A percentile compares a stretch with the other conserved stretches of the same genome.
These are phyloP conservation scores for Agarophyton chilense DNA, from an alignment of 23 red algal species.

Conservation along the genomic window DNA sequence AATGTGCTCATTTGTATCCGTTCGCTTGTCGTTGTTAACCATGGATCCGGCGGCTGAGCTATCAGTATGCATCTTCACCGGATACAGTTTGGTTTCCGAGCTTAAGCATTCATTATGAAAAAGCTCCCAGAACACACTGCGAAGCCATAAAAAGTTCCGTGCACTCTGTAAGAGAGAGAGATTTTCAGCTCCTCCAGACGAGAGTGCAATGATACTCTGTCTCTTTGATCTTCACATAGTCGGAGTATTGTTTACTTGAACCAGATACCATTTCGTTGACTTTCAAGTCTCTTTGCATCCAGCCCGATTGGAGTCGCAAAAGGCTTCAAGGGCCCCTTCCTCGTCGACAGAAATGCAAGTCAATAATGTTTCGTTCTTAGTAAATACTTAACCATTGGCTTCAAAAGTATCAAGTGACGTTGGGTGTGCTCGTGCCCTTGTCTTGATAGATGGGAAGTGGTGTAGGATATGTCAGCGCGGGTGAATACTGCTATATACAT, in stretches of 20 bases:
- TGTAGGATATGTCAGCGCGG: no score
- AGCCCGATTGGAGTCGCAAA: no score
- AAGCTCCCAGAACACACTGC: neutral
- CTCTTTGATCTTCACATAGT: neutral
- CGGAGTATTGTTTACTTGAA: no score
- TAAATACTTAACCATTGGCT: no score
- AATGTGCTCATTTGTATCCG: neutral
- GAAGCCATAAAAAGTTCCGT: neutral
- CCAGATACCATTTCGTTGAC: no score
- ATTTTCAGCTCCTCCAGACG: neutral
- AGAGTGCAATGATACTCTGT: neutral
- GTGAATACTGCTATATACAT: no score
- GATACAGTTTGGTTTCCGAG: neutral
- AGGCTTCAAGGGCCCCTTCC: no score
- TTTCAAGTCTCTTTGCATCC: no score
- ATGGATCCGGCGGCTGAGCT: neutral
- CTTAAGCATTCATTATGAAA: neutral
- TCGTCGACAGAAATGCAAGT: neutral
- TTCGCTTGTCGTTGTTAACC: no score
- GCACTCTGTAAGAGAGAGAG: neutral
- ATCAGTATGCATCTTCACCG: neutral
- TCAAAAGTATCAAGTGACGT: no score
- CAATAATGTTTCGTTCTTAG: neutral
- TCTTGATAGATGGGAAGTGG: no score
- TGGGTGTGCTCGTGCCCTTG: no score